Conservation (phyloP, 2,329 filamentous ascomycete species). For the Domatiomyces catenatus region DNA sequence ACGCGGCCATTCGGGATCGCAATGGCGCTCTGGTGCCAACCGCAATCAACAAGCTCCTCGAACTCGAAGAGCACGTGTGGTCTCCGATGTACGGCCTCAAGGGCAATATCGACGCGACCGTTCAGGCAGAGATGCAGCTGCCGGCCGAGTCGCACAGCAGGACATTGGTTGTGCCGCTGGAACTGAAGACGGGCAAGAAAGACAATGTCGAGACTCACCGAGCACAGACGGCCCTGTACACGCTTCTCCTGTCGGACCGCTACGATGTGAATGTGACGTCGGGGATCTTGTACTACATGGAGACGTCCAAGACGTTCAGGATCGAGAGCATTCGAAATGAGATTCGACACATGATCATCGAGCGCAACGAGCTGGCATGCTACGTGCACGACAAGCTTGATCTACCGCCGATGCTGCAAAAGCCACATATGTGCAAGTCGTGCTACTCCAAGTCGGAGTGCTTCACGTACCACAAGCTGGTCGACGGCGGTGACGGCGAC, state of each 20-base stretch:
- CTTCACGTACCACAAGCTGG: conserved; percentile 83
- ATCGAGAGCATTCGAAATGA: conserved; percentile 77
- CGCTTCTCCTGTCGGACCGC: conserved; percentile 76
- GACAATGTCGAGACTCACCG: conserved; percentile 66
- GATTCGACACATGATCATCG: conserved; percentile 89
- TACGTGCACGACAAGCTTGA: conserved; percentile 69
- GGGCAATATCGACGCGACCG: conserved; percentile 92
- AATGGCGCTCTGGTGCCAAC: conserved; percentile 62
- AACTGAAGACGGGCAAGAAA: conserved; percentile 83
- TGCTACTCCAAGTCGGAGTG: conserved; percentile 87
- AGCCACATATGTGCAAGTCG: conserved; percentile 62
- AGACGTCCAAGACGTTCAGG: conserved; percentile 69
- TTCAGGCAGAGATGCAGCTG: conserved; percentile 70
- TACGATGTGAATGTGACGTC: conserved; percentile 85
- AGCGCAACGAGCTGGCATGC: conserved; percentile 76
- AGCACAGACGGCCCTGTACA: conserved; percentile 90
- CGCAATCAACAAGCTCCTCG: conserved; percentile 82
- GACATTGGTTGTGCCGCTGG: conserved; percentile 75
- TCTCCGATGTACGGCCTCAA: conserved; percentile 95
- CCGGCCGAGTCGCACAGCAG: conserved; percentile 39
- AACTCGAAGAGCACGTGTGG: conserved; percentile 97
- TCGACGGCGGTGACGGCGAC: conserved; percentile 68
- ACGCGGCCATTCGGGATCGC: conserved; percentile 63
- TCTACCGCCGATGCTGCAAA: conserved; percentile 73
- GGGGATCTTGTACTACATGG: conserved; percentile 88